phyloP scores from a whole-genome alignment of 164 flowering plant genomes.

The Dillenia suffruticosa region DNA sequence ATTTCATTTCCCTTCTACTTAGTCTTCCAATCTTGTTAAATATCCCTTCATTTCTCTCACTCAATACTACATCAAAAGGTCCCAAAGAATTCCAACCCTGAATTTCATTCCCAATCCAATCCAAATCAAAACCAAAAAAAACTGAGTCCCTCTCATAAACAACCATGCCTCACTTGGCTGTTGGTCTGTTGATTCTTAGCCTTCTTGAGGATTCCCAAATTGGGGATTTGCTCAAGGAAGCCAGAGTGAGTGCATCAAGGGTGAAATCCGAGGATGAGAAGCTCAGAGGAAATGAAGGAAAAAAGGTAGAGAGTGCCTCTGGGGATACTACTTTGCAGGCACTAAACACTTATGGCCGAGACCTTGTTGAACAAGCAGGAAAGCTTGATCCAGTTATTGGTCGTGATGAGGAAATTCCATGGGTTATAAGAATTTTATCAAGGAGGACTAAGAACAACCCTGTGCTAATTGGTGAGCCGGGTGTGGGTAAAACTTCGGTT shows the following conservation, averaged over 20 bases:
- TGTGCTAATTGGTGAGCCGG: constrained; percentile 84
- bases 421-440: constrained; percentile 69
- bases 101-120: no score
- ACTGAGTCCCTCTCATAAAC: no score
- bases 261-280: constrained; percentile 81
- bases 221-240: constrained; percentile 62
- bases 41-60: no score
- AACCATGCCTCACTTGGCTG: constrained; percentile 70
- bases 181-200: constrained; percentile 70
- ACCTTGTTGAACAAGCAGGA: constrained; percentile 79
- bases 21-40: no score
- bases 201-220: constrained; percentile 88
- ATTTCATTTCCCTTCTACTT: no score
- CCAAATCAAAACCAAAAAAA: no score
- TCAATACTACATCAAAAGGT: no score
- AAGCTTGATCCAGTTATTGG: constrained; percentile 92
- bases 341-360: constrained; percentile 78
- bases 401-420: constrained; percentile 79
- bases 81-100: no score
- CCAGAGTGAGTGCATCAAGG: constrained; percentile 46
- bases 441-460: constrained; percentile 85
- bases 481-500: constrained; percentile 88
- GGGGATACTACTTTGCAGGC: constrained; percentile 85
- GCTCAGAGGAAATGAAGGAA: constrained; percentile 76
- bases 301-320: constrained; percentile 79